Percentiles rank a stretch among this genome's conserved stretches.
Conservation (phyloP, 768 basidiomycete species). For the Leccinum arenicola region DNA sequence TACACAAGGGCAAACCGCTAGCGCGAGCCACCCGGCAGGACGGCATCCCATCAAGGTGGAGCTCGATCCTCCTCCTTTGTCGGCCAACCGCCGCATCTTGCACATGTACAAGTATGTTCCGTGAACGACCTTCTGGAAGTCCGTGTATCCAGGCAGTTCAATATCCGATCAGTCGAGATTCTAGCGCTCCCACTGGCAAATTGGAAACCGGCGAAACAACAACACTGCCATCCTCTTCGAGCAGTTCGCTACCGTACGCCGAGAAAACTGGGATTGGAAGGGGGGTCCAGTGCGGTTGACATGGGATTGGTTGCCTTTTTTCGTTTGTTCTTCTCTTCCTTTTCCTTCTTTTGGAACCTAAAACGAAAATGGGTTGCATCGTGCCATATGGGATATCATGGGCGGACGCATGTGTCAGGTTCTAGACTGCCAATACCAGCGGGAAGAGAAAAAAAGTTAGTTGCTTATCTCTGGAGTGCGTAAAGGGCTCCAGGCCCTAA, state of each 20-base stretch:
- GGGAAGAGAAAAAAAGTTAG: slow-evolving; percentile 1
- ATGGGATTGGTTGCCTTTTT: slow-evolving; percentile 5
- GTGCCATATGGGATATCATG: slow-evolving; percentile 8
- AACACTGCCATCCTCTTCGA: slow-evolving; percentile 16
- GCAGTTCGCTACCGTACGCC: slow-evolving; percentile 9
- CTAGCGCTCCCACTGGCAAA: slow-evolving; percentile 21
- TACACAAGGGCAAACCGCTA: slow-evolving; percentile 12
- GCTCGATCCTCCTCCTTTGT: slow-evolving; percentile 15
- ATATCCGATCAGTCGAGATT: slow-evolving; percentile 34
- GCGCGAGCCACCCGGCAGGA: neutral
- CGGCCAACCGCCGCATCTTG: slow-evolving; percentile 12
- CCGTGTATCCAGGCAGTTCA: slow-evolving; percentile 28
- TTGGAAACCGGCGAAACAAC: slow-evolving; percentile 10
- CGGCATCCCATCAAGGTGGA: neutral
- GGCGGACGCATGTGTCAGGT: slow-evolving; percentile 19
- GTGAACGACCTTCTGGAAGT: slow-evolving; percentile 24
- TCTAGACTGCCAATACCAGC: slow-evolving; percentile 8
- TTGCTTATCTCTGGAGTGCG: slow-evolving; percentile 8
- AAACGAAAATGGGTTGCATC: slow-evolving; percentile 8
- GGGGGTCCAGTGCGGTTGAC: slow-evolving; percentile 6
- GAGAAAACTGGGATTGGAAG: slow-evolving; percentile 7
- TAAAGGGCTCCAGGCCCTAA: slow-evolving; percentile 5
- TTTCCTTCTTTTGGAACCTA: slow-evolving; percentile 1
- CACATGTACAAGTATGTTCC: slow-evolving; percentile 12
- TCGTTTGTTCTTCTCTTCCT: neutral